phyloP scores from a whole-genome alignment of 306 rosid genomes.

The Cicer cuneatum region DNA sequence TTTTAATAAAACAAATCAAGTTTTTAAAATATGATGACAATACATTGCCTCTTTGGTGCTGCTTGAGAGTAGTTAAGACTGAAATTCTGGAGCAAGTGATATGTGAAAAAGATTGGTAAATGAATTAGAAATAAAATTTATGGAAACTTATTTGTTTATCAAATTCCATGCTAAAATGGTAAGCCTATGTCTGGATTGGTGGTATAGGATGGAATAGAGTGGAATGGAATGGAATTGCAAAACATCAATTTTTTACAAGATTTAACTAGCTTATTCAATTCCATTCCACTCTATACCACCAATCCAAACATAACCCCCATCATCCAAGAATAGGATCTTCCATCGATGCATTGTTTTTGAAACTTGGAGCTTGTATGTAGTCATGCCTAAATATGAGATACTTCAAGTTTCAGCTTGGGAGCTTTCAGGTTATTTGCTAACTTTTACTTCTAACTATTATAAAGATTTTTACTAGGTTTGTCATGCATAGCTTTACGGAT shows the following conservation, averaged over 20 bases:
- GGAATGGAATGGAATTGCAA: no score
- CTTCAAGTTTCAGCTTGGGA: constrained; percentile 36
- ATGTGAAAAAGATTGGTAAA: neutral
- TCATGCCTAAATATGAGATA: constrained; percentile 33
- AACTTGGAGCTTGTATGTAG: constrained; percentile 14
- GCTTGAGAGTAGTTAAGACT: constrained; percentile 19
- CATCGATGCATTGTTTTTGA: constrained; percentile 14
- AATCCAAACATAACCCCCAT: neutral
- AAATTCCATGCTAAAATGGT: constrained; percentile 26
- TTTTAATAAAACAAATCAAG: neutral
- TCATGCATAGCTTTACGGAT: constrained; percentile 22
- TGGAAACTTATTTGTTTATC: constrained; percentile 8
- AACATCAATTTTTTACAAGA: no score
- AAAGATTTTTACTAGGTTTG: constrained; percentile 40
- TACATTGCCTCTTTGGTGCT: neutral
- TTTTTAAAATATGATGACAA: constrained; percentile 18
- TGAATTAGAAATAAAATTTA: neutral
- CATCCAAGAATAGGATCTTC: constrained; percentile 2
- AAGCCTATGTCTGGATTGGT: neutral
- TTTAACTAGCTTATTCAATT: no score
- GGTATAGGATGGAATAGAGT: no score
- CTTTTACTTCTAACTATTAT: constrained; percentile 3
- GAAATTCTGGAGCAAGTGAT: constrained; percentile 10
- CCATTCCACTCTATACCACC: no score
- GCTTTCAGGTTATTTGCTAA: constrained; percentile 2